Conservation (phyloP, 2,329 filamentous ascomycete species). For the Drechslera avenae region DNA sequence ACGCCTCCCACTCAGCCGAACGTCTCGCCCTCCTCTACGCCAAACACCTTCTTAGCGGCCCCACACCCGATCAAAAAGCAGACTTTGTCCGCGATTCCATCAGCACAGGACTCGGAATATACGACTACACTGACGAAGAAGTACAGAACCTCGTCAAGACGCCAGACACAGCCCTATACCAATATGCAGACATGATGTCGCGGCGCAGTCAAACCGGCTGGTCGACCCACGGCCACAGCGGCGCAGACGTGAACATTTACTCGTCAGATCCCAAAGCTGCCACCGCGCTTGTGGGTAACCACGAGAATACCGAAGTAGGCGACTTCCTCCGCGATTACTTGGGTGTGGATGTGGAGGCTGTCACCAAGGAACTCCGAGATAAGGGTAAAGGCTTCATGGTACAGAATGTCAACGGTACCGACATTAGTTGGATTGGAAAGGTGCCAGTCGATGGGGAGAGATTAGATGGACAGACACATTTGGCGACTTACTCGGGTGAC, state of each 20-base stretch:
- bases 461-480: conserved; percentile 54
- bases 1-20: conserved; percentile 76
- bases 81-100: conserved; percentile 73
- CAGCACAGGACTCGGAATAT: conserved; percentile 73
- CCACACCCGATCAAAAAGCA: conserved; percentile 39
- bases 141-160: conserved; percentile 67
- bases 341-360: conserved; percentile 74
- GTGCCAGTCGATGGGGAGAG: conserved; percentile 50
- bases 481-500: conserved; percentile 46
- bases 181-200: conserved; percentile 85
- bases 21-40: conserved; percentile 68
- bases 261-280: conserved; percentile 70
- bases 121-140: conserved; percentile 73
- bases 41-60: conserved; percentile 58
- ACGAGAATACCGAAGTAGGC: conserved; percentile 94
- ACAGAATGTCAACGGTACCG: conserved; percentile 31
- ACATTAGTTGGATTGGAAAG: conserved; percentile 52
- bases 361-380: conserved; percentile 75
- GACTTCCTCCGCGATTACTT: conserved; percentile 80
- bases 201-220: conserved; percentile 88
- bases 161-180: conserved; percentile 62
- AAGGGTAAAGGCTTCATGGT: conserved; percentile 52
- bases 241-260: conserved; percentile 96
- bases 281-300: conserved; percentile 75
- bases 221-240: conserved; percentile 87